Evolutionary conservation across 1,139 yeast species (phyloP).

Genomic region (Sugiyamaella sp.): DNA sequence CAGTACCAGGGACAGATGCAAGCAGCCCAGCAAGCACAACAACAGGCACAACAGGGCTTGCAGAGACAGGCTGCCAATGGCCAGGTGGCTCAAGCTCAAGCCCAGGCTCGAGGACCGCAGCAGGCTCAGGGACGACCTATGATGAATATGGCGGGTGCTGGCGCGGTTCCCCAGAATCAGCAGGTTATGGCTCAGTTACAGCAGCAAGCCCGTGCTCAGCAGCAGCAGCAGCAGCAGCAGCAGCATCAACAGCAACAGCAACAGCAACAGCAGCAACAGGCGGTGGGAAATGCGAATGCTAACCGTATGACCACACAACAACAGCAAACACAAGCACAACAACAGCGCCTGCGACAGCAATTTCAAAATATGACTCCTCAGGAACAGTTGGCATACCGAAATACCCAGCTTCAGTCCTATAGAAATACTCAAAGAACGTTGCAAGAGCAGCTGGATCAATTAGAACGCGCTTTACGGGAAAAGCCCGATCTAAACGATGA

Average conservation of each 20-base stretch:
- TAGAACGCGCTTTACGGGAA: slow-evolving; percentile 33
- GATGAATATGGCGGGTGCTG: background rate
- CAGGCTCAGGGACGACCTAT: slow-evolving; percentile 1
- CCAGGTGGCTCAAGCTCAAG: background rate
- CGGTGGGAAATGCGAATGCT: no score
- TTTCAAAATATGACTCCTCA: slow-evolving; percentile 33
- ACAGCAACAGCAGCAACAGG: slow-evolving; percentile 12
- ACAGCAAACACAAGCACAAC: slow-evolving; percentile 23
- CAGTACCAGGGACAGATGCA: slow-evolving; percentile 40
- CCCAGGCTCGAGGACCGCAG: no score
- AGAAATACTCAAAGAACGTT: slow-evolving; percentile 30
- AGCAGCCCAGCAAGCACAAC: slow-evolving; percentile 17
- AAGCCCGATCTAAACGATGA: slow-evolving; percentile 32
- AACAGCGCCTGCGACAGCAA: slow-evolving; percentile 29
- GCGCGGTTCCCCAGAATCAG: slow-evolving; percentile 9
- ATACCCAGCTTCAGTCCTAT: slow-evolving; percentile 31
- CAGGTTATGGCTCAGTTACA: slow-evolving; percentile 6
- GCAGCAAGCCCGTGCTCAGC: background rate
- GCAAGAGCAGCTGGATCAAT: slow-evolving; percentile 29
- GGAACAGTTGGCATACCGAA: slow-evolving; percentile 35
- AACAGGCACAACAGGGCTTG: slow-evolving; percentile 17
- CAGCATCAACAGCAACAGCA: slow-evolving; percentile 11
- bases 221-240: background rate
- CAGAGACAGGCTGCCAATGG: slow-evolving; percentile 9
- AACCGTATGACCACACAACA: no score